Percentiles rank a stretch among this genome's conserved stretches.
Conservation (phyloP, 2,329 filamentous ascomycete genomes). For the Grosmannia clavigera region DNA sequence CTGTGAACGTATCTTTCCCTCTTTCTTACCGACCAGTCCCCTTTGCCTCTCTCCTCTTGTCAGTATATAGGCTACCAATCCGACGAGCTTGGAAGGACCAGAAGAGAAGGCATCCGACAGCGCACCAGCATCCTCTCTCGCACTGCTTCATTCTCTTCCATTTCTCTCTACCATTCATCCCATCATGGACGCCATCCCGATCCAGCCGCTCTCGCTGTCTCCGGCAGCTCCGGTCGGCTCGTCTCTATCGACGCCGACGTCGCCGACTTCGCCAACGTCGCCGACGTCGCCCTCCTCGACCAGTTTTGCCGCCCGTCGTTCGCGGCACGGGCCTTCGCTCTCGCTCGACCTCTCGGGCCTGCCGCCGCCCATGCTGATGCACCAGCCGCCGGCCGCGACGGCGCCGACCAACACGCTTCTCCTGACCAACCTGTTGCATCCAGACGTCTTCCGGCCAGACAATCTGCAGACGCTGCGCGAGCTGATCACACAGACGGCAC, state of each 20-base stretch:
- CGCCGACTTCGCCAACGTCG: background rate
- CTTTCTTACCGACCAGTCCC: too few relatives aligned
- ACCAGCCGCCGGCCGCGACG: conserved; percentile 58
- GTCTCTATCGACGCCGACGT: too few relatives aligned
- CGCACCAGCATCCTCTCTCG: too few relatives aligned
- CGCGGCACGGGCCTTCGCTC: conserved; percentile 27
- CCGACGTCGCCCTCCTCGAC: background rate
- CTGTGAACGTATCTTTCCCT: too few relatives aligned
- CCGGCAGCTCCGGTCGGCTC: background rate
- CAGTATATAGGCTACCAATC: background rate
- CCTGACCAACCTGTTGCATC: conserved; percentile 66
- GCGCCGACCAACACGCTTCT: conserved; percentile 73
- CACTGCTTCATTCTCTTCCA: too few relatives aligned
- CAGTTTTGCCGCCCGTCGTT: conserved; percentile 12
- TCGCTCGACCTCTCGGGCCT: conserved; percentile 63
- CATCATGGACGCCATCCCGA: background rate
- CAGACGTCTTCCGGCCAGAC: conserved; percentile 60
- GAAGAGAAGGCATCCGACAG: too few relatives aligned
- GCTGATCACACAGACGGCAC: conserved; percentile 56
- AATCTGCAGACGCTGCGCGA: conserved; percentile 64
- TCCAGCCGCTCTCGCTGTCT: background rate
- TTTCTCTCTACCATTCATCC: too few relatives aligned
- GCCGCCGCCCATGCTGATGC: conserved; percentile 33
- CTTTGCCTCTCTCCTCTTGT: background rate
- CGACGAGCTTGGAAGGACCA: too few relatives aligned